phyloP scores from a whole-genome alignment of 1,284 basidiomycete species.

The Heterobasidion parviporum region DNA sequence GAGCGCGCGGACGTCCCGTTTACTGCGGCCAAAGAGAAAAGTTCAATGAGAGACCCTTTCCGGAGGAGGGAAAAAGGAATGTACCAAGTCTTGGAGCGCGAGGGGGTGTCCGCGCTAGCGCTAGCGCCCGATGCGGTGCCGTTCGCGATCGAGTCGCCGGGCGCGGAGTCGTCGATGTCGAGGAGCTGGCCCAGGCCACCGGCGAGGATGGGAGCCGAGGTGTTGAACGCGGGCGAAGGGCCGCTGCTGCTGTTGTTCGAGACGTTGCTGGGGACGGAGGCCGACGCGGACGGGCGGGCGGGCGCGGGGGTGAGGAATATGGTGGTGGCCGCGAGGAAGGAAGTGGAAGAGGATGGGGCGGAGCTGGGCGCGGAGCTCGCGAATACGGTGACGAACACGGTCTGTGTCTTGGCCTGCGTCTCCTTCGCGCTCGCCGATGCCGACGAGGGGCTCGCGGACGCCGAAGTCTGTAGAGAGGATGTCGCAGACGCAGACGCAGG shows the following conservation, averaged over 20 bases:
- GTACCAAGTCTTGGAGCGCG: not conserved
- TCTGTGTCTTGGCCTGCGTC: slow-evolving; percentile 15
- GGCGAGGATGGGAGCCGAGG: not conserved
- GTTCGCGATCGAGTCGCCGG: not conserved
- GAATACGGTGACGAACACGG: slow-evolving; percentile 16
- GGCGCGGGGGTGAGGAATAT: not conserved
- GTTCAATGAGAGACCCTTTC: not conserved
- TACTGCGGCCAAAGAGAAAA: not conserved
- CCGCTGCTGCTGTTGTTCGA: not conserved
- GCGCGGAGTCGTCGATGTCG: not conserved
- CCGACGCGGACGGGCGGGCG: not conserved
- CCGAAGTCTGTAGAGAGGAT: not conserved
- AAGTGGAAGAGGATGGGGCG: not conserved
- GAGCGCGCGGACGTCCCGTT: not conserved
- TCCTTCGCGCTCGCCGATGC: not conserved
- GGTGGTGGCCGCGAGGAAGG: not conserved
- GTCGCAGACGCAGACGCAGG: not conserved
- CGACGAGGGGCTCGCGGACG: not conserved
- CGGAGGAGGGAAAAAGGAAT: not conserved
- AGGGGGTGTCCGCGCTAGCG: not conserved
- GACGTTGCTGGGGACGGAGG: too few species aligned
- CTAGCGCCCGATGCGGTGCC: not conserved
- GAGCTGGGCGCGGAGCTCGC: slow-evolving; percentile 3
- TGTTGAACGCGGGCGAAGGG: not conserved
- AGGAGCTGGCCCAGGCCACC: not conserved